These are phyloP conservation scores for Vicia sativa DNA, from an alignment of 306 rosid genomes.

Conservation along the genomic window DNA sequence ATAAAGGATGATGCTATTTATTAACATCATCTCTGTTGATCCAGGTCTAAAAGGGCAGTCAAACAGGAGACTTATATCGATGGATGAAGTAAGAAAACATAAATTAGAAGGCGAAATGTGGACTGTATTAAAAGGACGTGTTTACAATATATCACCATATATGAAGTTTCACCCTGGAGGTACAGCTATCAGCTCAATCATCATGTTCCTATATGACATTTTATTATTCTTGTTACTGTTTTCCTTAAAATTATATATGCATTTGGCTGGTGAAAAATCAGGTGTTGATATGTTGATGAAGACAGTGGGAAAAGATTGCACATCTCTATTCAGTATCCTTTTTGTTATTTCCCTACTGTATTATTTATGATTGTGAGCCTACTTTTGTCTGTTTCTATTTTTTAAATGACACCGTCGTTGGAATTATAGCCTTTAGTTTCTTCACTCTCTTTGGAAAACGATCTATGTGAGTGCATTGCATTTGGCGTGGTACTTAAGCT, in stretches of 20 bases:
- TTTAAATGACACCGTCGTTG: slow-evolving; percentile 9
- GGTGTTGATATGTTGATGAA: slow-evolving; percentile 92
- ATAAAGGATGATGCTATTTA: slow-evolving; percentile 8
- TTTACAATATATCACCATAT: slow-evolving; percentile 85
- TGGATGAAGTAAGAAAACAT: slow-evolving; percentile 82
- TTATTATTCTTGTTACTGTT: slow-evolving; percentile 1
- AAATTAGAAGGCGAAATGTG: slow-evolving; percentile 82
- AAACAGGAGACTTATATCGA: slow-evolving; percentile 76
- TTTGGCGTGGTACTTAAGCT: slow-evolving; percentile 14
- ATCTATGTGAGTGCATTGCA: neutral
- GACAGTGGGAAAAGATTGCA: slow-evolving; percentile 93
- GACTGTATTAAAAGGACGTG: slow-evolving; percentile 94
- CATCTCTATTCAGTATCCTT: slow-evolving; percentile 97
- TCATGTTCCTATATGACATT: slow-evolving; percentile 25
- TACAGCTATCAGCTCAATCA: slow-evolving; percentile 43
- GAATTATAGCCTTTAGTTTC: neutral
- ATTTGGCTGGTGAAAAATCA: slow-evolving; percentile 35
- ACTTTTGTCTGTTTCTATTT: slow-evolving; percentile 17
- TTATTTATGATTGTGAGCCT: slow-evolving; percentile 9
- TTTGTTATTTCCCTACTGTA: slow-evolving; percentile 24
- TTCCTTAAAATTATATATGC: slow-evolving; percentile 7
- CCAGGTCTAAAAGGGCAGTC: slow-evolving; percentile 90
- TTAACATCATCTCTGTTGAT: slow-evolving; percentile 30
- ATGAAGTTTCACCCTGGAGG: slow-evolving; percentile 99
- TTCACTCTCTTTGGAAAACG: slow-evolving; percentile 11